Evolutionary conservation across 2,329 filamentous ascomycete genomes (phyloP), one percentile per base, ranked within the genome.

Genomic region (Aureobasidium melanogenum): DNA sequence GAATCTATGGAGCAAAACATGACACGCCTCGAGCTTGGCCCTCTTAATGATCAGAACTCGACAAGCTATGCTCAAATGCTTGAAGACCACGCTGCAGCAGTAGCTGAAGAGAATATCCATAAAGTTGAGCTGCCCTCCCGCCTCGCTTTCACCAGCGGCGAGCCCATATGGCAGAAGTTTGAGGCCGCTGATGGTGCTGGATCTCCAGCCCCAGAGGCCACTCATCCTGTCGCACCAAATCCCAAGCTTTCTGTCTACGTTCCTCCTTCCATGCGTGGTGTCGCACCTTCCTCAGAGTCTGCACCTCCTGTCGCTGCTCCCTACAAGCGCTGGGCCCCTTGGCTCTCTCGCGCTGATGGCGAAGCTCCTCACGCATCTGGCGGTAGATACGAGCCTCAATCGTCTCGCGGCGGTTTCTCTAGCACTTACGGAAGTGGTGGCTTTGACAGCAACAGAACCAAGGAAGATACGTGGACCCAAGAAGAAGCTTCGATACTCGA

Each of bases 111-210:
- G 7, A 1, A 4, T 8, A 41, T 9, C n/a, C 1, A 41, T 10
- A 2, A 10, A 41, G 8, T 5, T 6, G 14, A 36, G 14, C 4
- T 32, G 30, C 9, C 30, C 30, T 9, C 1, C 10, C 10, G 3
- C 7, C 30, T n/a, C n/a, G n/a, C n/a, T n/a, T n/a, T n/a, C n/a
- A n/a, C 82, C 63, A 83, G 84, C 67, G 79, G 72, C 71, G 87
- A 85, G 76, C 79, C 84, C 60, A 84, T 81, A 68, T 91, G 88
- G 88, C 85, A 88, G 72, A 87, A 91, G 34, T 86, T 87, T 69
- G 83, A 90, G 74, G 84, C 83, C 55, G 56, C 56, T 26, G 69
- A 71, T 46, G 72, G 68, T 34, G 69, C 70, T 24, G 67, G 70
- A 28, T 62, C 70, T 22, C 69, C 69, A 17, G 68, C 68, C 14